phyloP scores from a whole-genome alignment of 1,284 basidiomycete genomes.

The Coniophora puteana region DNA sequence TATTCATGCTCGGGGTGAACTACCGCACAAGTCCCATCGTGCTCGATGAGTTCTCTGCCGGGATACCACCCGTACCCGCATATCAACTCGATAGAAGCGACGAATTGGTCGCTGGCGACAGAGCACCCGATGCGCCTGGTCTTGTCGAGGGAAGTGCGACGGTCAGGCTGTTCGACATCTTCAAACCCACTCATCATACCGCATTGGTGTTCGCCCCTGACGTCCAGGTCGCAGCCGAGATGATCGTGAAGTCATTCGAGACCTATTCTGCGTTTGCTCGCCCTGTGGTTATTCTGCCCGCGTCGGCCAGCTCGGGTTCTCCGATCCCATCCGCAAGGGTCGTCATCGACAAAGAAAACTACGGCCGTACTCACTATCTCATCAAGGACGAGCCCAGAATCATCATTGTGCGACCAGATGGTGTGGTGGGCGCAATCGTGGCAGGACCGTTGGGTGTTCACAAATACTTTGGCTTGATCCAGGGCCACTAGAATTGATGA shows the following conservation, averaged over 20 bases:
- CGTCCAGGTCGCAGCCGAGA: not conserved
- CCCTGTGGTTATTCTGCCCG: too few relatives aligned
- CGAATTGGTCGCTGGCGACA: conserved; percentile 20
- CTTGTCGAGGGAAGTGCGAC: conserved; percentile 1
- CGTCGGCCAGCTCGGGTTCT: too few relatives aligned
- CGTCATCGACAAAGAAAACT: too few relatives aligned
- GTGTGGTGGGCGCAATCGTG: conserved; percentile 1
- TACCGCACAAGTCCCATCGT: conserved; percentile 22
- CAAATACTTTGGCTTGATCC: conserved; percentile 2
- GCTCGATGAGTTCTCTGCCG: conserved; percentile 15
- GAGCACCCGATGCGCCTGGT: conserved; percentile 21
- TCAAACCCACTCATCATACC: conserved; percentile 3
- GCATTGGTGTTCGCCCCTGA: too few relatives aligned
- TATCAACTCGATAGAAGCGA: conserved; percentile 10
- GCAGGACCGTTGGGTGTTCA: not conserved
- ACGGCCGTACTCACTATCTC: too few relatives aligned
- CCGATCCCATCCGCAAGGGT: too few relatives aligned
- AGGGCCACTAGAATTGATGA: not conserved
- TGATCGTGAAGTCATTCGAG: not conserved
- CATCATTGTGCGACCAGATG: not conserved
- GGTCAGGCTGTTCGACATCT: conserved; percentile 9
- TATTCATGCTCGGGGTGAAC: too few relatives aligned
- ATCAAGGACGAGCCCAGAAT: too few relatives aligned
- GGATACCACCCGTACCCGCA: conserved; percentile 5
- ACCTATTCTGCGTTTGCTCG: too few relatives aligned